Evolutionary conservation across 768 basidiomycete genomes (phyloP).

Genomic region (Scleroderma citrinum): DNA sequence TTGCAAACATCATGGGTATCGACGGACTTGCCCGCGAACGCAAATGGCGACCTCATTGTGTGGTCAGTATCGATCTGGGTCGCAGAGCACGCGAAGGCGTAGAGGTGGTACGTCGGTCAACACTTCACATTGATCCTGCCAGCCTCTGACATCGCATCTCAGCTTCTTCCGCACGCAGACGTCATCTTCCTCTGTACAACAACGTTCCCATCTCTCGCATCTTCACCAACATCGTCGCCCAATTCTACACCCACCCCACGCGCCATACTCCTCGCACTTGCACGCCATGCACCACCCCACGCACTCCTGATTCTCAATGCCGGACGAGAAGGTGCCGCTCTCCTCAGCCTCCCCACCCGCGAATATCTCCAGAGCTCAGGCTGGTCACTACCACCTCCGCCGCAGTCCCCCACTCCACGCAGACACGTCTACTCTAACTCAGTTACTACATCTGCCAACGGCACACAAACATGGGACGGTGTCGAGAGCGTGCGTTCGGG

Average conservation of each 20-base stretch:
- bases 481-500: constrained; percentile 53
- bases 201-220: constrained; percentile 17
- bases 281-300: constrained; percentile 60
- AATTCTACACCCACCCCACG: constrained; percentile 59
- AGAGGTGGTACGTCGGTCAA: constrained; percentile 56
- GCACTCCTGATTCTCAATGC: constrained; percentile 79
- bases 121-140: not conserved
- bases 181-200: constrained; percentile 59
- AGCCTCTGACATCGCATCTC: constrained; percentile 2
- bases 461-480: constrained; percentile 20
- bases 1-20: constrained; percentile 70
- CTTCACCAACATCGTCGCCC: constrained; percentile 29
- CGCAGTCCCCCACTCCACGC: constrained; percentile 2
- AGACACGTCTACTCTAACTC: constrained; percentile 17
- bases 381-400: constrained; percentile 42
- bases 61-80: constrained; percentile 76
- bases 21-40: constrained; percentile 79
- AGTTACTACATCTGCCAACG: constrained; percentile 10
- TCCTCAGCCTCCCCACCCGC: constrained; percentile 72
- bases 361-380: constrained; percentile 85
- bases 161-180: constrained; percentile 81
- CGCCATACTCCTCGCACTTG: constrained; percentile 69
- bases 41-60: constrained; percentile 78
- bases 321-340: constrained; percentile 74
- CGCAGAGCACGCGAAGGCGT: constrained; percentile 70